Percentiles rank a stretch among this genome's conserved stretches.
Evolutionary conservation across 73 alveolate genomes (phyloP).

Genomic region (Effrenium voratum): DNA sequence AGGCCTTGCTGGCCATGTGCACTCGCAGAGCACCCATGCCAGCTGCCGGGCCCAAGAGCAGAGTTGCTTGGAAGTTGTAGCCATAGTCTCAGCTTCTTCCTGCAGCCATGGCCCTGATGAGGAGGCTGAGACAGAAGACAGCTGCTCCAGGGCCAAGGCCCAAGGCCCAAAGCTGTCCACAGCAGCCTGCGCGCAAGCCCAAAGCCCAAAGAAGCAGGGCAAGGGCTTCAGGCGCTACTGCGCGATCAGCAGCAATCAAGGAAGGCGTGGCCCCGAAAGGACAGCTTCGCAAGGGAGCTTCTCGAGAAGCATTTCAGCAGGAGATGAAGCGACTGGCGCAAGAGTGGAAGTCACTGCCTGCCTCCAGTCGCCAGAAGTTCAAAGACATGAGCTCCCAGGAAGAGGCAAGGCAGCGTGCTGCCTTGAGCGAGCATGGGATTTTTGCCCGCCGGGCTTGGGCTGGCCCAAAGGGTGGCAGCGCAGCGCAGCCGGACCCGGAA

Average conservation of each 20-base stretch:
- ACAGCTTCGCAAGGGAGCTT: not conserved
- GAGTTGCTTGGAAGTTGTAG: too few relatives aligned
- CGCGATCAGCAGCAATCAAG: constrained; percentile 12
- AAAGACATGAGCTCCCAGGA: not conserved
- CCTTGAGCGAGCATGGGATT: not conserved
- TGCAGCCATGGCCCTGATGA: not conserved
- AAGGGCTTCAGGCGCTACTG: not conserved
- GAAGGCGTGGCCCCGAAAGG: not conserved
- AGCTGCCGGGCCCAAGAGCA: too few relatives aligned
- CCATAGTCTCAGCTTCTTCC: too few relatives aligned
- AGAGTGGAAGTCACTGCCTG: not conserved
- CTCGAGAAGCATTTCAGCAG: not conserved
- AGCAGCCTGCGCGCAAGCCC: too few relatives aligned
- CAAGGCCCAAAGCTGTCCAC: not conserved
- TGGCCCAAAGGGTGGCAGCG: not conserved
- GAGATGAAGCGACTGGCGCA: constrained; percentile 28
- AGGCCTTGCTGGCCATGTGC: too few relatives aligned
- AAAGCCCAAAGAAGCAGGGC: not conserved
- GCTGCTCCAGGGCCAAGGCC: not conserved
- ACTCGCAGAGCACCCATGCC: too few relatives aligned
- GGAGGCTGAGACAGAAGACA: not conserved
- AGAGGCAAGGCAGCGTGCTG: not conserved
- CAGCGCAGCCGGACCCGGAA: not conserved
- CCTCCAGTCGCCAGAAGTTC: not conserved
- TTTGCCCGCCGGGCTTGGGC: not conserved